A percentile compares a stretch with the other conserved stretches of the same genome.
phyloP scores from a whole-genome alignment of 768 basidiomycete genomes.

The Boletales sp. region DNA sequence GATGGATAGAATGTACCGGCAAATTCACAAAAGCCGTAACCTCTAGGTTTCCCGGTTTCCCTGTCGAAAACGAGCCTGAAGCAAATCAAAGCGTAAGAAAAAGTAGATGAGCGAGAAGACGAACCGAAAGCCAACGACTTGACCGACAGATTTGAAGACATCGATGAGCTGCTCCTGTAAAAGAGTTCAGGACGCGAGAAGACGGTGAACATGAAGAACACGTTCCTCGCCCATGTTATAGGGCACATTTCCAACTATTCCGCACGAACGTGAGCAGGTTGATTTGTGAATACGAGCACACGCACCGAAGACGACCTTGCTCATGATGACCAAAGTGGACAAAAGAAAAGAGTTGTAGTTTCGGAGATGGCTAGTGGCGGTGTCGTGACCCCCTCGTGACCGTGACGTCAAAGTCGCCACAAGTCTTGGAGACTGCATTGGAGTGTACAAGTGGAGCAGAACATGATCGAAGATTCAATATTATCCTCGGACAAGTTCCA shows the following conservation, averaged over 20 bases:
- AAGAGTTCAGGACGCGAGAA: constrained; percentile 4
- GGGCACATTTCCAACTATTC: constrained; percentile 79
- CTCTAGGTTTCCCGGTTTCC: constrained; percentile 92
- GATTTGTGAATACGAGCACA: neutral
- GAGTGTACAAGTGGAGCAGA: too few relatives aligned
- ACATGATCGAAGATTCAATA: too few relatives aligned
- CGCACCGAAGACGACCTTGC: constrained; percentile 73
- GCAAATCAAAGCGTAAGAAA: neutral
- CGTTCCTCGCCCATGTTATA: constrained; percentile 81
- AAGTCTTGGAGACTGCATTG: too few relatives aligned
- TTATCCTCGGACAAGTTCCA: too few relatives aligned
- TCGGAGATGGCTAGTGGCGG: constrained; percentile 1
- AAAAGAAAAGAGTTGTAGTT: neutral
- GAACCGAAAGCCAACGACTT: constrained; percentile 85
- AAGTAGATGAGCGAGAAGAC: neutral
- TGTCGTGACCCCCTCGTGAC: constrained; percentile 8
- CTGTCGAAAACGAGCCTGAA: constrained; percentile 81
- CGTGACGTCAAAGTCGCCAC: too few relatives aligned
- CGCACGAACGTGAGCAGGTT: constrained; percentile 1
- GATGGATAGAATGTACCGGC: constrained; percentile 60
- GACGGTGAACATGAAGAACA: neutral
- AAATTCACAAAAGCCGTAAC: constrained; percentile 93
- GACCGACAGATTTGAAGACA: constrained; percentile 84
- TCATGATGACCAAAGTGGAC: constrained; percentile 36
- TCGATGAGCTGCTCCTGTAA: constrained; percentile 76